Percentiles rank a stretch among this genome's conserved stretches.
Conservation (phyloP, 176 grass and related monocot genomes). For the Zea luxurians region DNA sequence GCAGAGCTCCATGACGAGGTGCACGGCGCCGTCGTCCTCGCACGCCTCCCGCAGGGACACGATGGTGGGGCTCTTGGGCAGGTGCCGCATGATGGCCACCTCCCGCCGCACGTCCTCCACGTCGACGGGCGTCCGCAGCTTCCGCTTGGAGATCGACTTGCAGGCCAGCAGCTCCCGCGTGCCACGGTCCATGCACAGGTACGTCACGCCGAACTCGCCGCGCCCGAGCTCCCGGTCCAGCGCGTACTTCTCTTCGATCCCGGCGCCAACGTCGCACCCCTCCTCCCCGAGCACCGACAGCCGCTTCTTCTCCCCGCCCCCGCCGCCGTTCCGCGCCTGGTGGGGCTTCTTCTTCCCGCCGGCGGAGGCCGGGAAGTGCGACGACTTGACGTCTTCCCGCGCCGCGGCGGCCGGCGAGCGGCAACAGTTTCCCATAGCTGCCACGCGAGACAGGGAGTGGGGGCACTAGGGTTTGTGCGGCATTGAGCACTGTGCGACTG, state of each 20-base stretch:
- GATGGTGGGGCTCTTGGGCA: conserved; percentile 80
- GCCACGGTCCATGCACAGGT: conserved; percentile 87
- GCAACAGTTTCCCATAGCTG: conserved; percentile 94
- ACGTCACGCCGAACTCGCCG: conserved; percentile 98
- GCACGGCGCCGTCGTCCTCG: conserved; percentile 95
- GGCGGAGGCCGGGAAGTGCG: conserved; percentile 65
- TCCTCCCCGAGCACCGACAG: too few relatives aligned
- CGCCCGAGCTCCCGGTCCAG: conserved; percentile 93
- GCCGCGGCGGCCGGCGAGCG: conserved; percentile 87
- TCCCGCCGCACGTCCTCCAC: conserved; percentile 99
- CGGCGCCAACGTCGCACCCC: conserved; percentile 43
- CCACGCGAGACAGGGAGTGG: conserved; percentile 46
- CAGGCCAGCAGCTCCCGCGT: conserved; percentile 79
- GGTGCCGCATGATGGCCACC: conserved; percentile 99
- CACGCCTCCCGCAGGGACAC: conserved; percentile 88
- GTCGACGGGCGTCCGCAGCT: conserved; percentile 94
- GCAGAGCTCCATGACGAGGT: conserved; percentile 99
- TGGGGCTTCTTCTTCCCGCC: conserved; percentile 64
- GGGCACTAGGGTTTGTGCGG: conserved; percentile 53
- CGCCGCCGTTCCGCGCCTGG: conserved; percentile 52
- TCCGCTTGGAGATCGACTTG: conserved; percentile 99
- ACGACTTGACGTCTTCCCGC: conserved; percentile 77
- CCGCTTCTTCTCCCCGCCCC: conserved; percentile 32
- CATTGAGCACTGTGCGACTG: conserved; percentile 44
- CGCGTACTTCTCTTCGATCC: conserved; percentile 90